These are phyloP conservation scores for Kingdonia uniflora DNA, from an alignment of 164 flowering plant species.

Conservation along the genomic window DNA sequence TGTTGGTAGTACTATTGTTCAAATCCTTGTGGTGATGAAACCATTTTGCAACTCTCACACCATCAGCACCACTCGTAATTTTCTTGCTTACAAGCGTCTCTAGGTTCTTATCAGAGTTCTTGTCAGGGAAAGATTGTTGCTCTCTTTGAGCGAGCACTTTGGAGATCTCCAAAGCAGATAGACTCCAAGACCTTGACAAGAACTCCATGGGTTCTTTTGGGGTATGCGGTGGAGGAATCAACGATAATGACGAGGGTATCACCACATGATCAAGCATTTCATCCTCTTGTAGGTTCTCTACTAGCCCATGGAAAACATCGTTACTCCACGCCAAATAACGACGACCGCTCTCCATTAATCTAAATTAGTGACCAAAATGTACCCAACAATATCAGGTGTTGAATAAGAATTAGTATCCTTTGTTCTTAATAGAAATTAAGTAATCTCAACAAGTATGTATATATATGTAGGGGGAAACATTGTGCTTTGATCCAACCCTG, in stretches of 20 bases:
- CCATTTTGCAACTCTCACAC: slow-evolving; percentile 48
- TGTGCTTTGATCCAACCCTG: too few species aligned
- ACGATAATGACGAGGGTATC: slow-evolving; percentile 17
- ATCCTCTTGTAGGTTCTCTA: slow-evolving; percentile 26
- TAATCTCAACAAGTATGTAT: too few species aligned
- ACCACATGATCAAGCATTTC: slow-evolving; percentile 17
- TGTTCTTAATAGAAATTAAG: too few species aligned
- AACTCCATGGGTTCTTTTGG: slow-evolving; percentile 93
- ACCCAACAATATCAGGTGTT: too few species aligned
- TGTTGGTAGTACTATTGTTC: slow-evolving; percentile 1
- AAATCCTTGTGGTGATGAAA: slow-evolving; percentile 46
- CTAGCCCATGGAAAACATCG: slow-evolving; percentile 15
- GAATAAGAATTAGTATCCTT: too few species aligned
- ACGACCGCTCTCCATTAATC: slow-evolving; percentile 26
- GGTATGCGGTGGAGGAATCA: slow-evolving; percentile 72
- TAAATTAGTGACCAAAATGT: too few species aligned
- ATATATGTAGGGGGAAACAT: too few species aligned
- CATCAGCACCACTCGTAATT: too few species aligned
- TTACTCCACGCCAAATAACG: slow-evolving; percentile 17
- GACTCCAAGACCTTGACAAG: slow-evolving; percentile 86
- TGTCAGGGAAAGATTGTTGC: slow-evolving; percentile 15
- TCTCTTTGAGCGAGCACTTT: slow-evolving; percentile 63
- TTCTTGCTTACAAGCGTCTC: not conserved
- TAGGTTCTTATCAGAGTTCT: too few species aligned
- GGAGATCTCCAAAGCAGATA: slow-evolving; percentile 73